A percentile compares a stretch with the other conserved stretches of the same genome.
phyloP scores from a whole-genome alignment of 2,329 filamentous ascomycete species.

The Xylariomycetidae sp. region DNA sequence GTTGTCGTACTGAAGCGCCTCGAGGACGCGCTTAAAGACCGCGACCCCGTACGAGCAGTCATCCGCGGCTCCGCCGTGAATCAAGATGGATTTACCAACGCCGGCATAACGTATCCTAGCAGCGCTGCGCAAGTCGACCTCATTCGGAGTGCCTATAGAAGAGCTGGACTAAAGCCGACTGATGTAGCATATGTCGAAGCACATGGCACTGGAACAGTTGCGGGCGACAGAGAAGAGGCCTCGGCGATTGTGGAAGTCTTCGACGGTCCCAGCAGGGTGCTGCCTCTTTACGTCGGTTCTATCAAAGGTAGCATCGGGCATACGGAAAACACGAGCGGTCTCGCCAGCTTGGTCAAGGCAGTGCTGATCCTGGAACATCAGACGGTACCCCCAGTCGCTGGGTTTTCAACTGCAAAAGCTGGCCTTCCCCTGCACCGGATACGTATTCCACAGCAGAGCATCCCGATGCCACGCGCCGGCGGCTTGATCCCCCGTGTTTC shows the following conservation, averaged over 20 bases:
- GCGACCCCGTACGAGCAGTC: slow-evolving; percentile 20
- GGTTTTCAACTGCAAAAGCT: no score
- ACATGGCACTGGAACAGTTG: slow-evolving; percentile 20
- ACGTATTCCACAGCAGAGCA: no score
- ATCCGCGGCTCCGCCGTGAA: slow-evolving; percentile 31
- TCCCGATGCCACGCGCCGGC: no score
- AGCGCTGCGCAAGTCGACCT: slow-evolving; percentile 15
- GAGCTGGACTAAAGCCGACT: slow-evolving; percentile 10
- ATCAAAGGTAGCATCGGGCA: no score
- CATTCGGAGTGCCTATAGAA: slow-evolving; percentile 13
- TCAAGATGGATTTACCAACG: slow-evolving; percentile 32
- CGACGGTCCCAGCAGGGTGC: no score
- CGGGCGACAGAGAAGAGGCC: slow-evolving; percentile 12
- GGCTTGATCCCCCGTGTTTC: no score
- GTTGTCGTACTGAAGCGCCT: slow-evolving; percentile 32
- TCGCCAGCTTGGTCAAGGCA: no score
- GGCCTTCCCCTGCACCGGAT: no score
- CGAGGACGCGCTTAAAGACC: slow-evolving; percentile 29
- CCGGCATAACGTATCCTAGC: slow-evolving; percentile 29
- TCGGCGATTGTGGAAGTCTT: slow-evolving; percentile 9
- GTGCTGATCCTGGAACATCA: no score
- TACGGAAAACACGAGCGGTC: no score
- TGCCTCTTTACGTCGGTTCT: no score
- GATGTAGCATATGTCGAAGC: slow-evolving; percentile 20
- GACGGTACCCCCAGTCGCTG: no score